These are phyloP conservation scores for Protea cynaroides DNA, from an alignment of 164 flowering plant species.

Conservation along the genomic window DNA sequence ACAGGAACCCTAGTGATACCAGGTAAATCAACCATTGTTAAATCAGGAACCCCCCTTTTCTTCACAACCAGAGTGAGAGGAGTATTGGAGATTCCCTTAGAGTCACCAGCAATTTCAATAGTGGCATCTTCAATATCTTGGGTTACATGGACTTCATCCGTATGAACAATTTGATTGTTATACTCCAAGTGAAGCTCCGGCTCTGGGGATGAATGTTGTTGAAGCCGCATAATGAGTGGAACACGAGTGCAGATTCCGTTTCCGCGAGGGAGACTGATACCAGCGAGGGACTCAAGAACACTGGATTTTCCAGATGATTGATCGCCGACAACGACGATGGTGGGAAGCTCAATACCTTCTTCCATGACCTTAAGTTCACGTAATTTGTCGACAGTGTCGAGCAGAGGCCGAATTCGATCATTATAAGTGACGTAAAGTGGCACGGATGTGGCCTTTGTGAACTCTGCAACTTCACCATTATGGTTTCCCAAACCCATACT, in stretches of 20 bases:
- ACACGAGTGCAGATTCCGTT: slow-evolving; percentile 1
- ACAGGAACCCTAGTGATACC: background rate
- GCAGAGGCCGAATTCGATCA: slow-evolving; percentile 14
- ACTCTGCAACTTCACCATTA: background rate
- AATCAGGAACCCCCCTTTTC: slow-evolving; percentile 1
- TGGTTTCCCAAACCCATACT: background rate
- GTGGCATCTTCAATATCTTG: background rate
- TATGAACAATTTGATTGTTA: background rate
- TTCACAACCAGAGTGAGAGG: slow-evolving; percentile 2
- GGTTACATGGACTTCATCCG: background rate
- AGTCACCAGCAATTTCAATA: background rate
- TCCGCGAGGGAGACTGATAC: slow-evolving; percentile 4
- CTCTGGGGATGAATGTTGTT: background rate
- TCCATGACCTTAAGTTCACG: slow-evolving; percentile 2
- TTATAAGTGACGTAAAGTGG: slow-evolving; percentile 9
- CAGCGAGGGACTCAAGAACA: slow-evolving; percentile 6
- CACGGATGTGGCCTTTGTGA: background rate
- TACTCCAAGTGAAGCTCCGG: slow-evolving; percentile 1
- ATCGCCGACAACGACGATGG: slow-evolving; percentile 7
- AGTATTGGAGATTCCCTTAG: background rate
- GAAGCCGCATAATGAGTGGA: background rate
- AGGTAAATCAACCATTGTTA: slow-evolving; percentile 5
- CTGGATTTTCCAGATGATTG: slow-evolving; percentile 7
- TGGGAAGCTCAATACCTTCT: background rate
- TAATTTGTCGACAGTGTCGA: slow-evolving; percentile 14